These are phyloP conservation scores for Claviceps fusiformis DNA, from an alignment of 2,329 filamentous ascomycete species.

Conservation along the genomic window DNA sequence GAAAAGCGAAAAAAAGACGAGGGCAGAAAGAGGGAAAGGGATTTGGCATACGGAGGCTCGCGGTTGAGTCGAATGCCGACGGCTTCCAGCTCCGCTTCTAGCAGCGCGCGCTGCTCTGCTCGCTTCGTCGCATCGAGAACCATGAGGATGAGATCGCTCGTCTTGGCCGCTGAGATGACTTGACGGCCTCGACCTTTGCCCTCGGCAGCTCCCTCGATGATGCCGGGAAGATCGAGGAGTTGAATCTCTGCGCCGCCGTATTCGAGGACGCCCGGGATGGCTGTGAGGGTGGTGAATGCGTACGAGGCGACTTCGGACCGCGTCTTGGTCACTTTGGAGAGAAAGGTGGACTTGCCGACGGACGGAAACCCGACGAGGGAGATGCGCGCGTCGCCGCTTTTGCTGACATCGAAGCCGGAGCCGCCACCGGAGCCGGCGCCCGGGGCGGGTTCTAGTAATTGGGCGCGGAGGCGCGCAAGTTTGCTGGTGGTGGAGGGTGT, in stretches of 20 bases:
- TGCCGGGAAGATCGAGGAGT: conserved; percentile 91
- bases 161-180: conserved; percentile 96
- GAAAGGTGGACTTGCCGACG: conserved; percentile 93
- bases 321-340: conserved; percentile 98
- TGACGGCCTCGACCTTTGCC: conserved; percentile 92
- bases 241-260: conserved; percentile 98
- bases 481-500: conserved; percentile 45
- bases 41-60: conserved; percentile 59
- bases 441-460: conserved; percentile 78
- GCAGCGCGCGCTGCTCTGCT: conserved; percentile 75
- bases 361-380: conserved; percentile 97
- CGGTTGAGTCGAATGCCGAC: conserved; percentile 90
- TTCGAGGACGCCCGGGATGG: conserved; percentile 92
- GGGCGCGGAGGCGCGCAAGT: conserved; percentile 84
- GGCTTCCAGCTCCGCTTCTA: conserved; percentile 87
- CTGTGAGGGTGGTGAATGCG: conserved; percentile 92
- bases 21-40: conserved; percentile 1
- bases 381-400: conserved; percentile 92
- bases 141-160: conserved; percentile 94
- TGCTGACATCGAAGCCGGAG: conserved; percentile 83
- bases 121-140: conserved; percentile 92
- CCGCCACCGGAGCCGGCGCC: conserved; percentile 68
- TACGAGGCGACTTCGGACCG: conserved; percentile 93
- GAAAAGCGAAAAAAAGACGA: background rate
- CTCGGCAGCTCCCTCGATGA: conserved; percentile 92